These are phyloP conservation scores for Triadica sebifera DNA, from an alignment of 345 rosid genomes.

Conservation along the genomic window DNA sequence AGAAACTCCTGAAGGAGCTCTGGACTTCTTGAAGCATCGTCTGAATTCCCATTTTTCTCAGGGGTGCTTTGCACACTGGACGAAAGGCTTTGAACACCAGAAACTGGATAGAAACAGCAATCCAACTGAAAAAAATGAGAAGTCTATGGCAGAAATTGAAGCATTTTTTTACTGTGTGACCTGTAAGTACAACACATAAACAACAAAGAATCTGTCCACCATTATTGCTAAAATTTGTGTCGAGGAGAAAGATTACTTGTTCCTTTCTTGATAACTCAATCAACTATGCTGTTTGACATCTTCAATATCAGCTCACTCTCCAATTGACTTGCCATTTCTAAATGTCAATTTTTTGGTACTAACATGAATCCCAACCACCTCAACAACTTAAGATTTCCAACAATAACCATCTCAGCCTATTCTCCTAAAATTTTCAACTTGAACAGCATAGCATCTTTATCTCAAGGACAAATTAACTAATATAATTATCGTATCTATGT, in stretches of 20 bases:
- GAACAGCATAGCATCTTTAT: conserved; percentile 1
- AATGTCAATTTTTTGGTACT: neutral
- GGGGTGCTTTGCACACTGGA: conserved; percentile 63
- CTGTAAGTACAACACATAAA: neutral
- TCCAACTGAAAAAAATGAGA: neutral
- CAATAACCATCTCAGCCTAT: neutral
- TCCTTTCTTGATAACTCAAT: neutral
- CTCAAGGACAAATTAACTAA: neutral
- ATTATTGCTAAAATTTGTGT: neutral
- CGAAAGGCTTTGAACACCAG: conserved; percentile 55
- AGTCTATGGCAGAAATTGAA: neutral
- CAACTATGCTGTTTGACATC: neutral
- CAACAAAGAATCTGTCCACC: neutral
- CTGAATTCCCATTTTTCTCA: conserved; percentile 52
- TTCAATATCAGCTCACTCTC: neutral
- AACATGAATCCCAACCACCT: too few relatives aligned
- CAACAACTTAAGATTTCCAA: neutral
- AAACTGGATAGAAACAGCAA: conserved; percentile 31
- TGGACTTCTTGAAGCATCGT: conserved; percentile 58
- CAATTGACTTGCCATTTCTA: neutral
- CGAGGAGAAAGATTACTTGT: neutral
- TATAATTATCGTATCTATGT: neutral
- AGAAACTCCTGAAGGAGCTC: conserved; percentile 59
- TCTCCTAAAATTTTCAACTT: neutral
- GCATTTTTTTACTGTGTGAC: neutral